These are phyloP conservation scores for Cruciata laevipes DNA, from an alignment of 257 asterid genomes.

Conservation along the genomic window DNA sequence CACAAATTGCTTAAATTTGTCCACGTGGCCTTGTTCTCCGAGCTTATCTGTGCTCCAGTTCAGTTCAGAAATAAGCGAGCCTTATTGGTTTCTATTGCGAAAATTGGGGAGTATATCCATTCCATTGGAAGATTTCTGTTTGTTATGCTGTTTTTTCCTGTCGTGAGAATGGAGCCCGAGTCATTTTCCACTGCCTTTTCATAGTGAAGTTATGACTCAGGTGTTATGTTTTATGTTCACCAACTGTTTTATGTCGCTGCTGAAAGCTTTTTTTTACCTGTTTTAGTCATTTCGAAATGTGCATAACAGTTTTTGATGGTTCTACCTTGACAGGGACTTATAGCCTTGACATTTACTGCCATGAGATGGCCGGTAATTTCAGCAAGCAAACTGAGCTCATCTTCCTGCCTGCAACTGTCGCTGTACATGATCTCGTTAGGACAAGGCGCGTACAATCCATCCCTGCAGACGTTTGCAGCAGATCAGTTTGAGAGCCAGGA, in stretches of 20 bases:
- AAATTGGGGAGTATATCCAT: background rate
- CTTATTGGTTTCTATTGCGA: background rate
- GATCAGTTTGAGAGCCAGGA: constrained; percentile 59
- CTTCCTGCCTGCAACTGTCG: constrained; percentile 47
- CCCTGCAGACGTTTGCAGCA: constrained; percentile 87
- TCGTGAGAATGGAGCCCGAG: constrained; percentile 20
- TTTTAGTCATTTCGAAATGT: background rate
- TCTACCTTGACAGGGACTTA: constrained; percentile 48
- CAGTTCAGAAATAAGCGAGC: too few relatives aligned
- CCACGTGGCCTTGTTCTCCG: background rate
- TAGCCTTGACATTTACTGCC: constrained; percentile 65
- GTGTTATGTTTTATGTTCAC: background rate
- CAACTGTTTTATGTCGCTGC: background rate
- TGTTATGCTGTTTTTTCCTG: background rate
- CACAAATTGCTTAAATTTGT: background rate
- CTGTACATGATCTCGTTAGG: constrained; percentile 76
- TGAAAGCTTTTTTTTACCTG: background rate
- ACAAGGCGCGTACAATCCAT: constrained; percentile 80
- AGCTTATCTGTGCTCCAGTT: too few relatives aligned
- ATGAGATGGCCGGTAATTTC: constrained; percentile 52
- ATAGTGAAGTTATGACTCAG: constrained; percentile 1
- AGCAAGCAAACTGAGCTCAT: constrained; percentile 23
- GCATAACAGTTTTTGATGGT: background rate
- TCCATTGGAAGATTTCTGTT: background rate
- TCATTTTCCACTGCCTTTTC: constrained; percentile 32